Conservation (phyloP, 352 stramenopile species). For the Phytophthora hibernalis region DNA sequence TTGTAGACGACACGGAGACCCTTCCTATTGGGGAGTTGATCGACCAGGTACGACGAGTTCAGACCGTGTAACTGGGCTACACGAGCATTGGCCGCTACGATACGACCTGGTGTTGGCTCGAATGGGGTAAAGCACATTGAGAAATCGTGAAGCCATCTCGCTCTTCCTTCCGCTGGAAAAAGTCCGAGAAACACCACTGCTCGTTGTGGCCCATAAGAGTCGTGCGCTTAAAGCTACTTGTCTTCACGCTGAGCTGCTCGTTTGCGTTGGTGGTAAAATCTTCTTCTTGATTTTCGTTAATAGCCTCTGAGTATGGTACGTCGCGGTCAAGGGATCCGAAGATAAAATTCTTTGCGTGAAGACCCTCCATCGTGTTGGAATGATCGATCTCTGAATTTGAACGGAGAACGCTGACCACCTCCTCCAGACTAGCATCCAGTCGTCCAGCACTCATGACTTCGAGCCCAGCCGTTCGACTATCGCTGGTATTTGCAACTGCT, state of each 20-base stretch:
- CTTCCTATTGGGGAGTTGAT: slow-evolving; percentile 41
- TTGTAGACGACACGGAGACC: slow-evolving; percentile 53
- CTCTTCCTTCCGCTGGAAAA: slow-evolving; percentile 37
- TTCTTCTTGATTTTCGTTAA: slow-evolving; percentile 4
- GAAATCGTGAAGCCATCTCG: slow-evolving; percentile 45
- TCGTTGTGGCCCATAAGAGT: slow-evolving; percentile 41
- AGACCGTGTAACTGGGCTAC: slow-evolving; percentile 51
- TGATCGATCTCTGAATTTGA: slow-evolving; percentile 27
- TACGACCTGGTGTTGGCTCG: slow-evolving; percentile 24
- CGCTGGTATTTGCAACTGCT: not conserved
- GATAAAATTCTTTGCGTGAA: slow-evolving; percentile 46
- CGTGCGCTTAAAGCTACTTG: slow-evolving; percentile 40
- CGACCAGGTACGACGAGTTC: slow-evolving; percentile 41
- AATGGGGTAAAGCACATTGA: slow-evolving; percentile 30
- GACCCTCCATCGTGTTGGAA: slow-evolving; percentile 36
- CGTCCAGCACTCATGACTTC: slow-evolving; percentile 43
- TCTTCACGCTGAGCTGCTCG: slow-evolving; percentile 47
- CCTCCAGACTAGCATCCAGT: slow-evolving; percentile 39
- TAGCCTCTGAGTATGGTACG: slow-evolving; percentile 17
- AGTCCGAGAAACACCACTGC: slow-evolving; percentile 48
- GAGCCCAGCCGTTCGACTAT: slow-evolving; percentile 15
- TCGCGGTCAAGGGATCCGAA: slow-evolving; percentile 44
- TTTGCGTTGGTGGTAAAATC: not conserved
- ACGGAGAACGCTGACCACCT: slow-evolving; percentile 33
- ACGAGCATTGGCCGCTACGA: slow-evolving; percentile 29